Evolutionary conservation across 2,329 filamentous ascomycete genomes (phyloP).

Genomic region (Fragosphaeria purpurea): DNA sequence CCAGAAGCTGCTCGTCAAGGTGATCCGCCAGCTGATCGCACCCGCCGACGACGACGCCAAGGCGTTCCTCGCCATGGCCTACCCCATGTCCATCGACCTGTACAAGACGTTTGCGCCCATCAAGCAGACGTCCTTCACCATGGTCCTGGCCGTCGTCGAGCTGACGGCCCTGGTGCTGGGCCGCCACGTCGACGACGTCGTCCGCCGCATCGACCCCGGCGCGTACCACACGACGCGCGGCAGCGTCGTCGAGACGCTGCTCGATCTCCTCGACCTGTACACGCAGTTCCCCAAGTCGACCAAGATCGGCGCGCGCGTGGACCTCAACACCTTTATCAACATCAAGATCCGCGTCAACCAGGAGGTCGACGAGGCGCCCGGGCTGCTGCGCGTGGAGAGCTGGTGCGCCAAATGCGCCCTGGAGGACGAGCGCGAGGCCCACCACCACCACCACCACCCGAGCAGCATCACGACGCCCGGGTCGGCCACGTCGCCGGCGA

Average conservation of each 20-base stretch:
- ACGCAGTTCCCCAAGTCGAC: slow-evolving; percentile 71
- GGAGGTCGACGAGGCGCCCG: slow-evolving; percentile 55
- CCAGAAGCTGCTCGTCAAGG: slow-evolving; percentile 74
- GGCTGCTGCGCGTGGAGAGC: slow-evolving; percentile 53
- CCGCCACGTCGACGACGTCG: slow-evolving; percentile 40
- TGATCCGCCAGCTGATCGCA: slow-evolving; percentile 48
- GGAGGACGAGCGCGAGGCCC: slow-evolving; percentile 22
- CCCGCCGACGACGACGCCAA: slow-evolving; percentile 37
- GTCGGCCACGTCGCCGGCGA: slow-evolving; percentile 30
- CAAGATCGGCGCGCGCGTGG: slow-evolving; percentile 60
- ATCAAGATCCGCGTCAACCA: slow-evolving; percentile 82
- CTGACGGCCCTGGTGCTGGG: slow-evolving; percentile 62
- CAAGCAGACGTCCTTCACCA: slow-evolving; percentile 78
- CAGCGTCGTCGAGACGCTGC: slow-evolving; percentile 62
- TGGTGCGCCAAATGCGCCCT: slow-evolving; percentile 46
- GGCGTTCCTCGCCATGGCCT: slow-evolving; percentile 57
- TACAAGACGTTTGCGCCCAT: slow-evolving; percentile 90
- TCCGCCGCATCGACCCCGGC: slow-evolving; percentile 35
- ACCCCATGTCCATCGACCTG: slow-evolving; percentile 75
- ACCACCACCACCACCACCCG: slow-evolving; percentile 21
- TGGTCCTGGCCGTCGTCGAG: slow-evolving; percentile 75
- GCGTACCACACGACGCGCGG: slow-evolving; percentile 33
- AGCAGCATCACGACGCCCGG: slow-evolving; percentile 20
- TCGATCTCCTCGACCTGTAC: slow-evolving; percentile 87
- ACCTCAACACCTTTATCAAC: slow-evolving; percentile 70